These are phyloP conservation scores for Myriosclerotinia curreyana DNA, from an alignment of 2,329 filamentous ascomycete genomes.

Conservation along the genomic window DNA sequence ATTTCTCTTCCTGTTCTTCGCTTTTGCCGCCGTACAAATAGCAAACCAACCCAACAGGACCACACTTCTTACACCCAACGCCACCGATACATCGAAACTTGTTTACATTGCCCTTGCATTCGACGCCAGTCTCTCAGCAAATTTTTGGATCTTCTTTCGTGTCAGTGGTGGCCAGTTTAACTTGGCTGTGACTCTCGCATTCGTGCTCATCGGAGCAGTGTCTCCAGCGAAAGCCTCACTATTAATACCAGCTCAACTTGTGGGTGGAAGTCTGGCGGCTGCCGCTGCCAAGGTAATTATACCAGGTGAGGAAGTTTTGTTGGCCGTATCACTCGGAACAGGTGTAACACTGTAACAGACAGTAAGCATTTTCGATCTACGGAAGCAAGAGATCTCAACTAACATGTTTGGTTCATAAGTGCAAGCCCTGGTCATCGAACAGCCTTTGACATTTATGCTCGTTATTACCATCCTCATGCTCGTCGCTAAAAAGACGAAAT, in stretches of 20 bases:
- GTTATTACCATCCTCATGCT: constrained; percentile 51
- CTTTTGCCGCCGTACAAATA: constrained; percentile 30
- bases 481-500: constrained; percentile 29
- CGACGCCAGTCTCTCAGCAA: constrained; percentile 47
- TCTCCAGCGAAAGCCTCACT: constrained; percentile 31
- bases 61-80: constrained; percentile 5
- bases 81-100: constrained; percentile 41
- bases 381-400: not conserved
- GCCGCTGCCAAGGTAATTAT: constrained; percentile 39
- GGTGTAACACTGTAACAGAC: constrained; percentile 8
- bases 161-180: constrained; percentile 46
- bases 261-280: constrained; percentile 40
- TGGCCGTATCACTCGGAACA: constrained; percentile 18
- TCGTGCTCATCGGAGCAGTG: constrained; percentile 38
- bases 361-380: constrained; percentile 1
- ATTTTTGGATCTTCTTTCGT: constrained; percentile 56
- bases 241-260: constrained; percentile 35
- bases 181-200: constrained; percentile 37
- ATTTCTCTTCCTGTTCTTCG: constrained; percentile 39
- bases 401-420: not conserved
- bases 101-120: constrained; percentile 35
- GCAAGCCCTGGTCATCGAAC: constrained; percentile 48
- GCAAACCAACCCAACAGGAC: constrained; percentile 24
- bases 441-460: constrained; percentile 46
- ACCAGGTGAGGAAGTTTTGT: constrained; percentile 24